Percentiles rank a stretch among this genome's conserved stretches.
Conservation (phyloP, 305 asterid species). For the Solanum hybrid region DNA sequence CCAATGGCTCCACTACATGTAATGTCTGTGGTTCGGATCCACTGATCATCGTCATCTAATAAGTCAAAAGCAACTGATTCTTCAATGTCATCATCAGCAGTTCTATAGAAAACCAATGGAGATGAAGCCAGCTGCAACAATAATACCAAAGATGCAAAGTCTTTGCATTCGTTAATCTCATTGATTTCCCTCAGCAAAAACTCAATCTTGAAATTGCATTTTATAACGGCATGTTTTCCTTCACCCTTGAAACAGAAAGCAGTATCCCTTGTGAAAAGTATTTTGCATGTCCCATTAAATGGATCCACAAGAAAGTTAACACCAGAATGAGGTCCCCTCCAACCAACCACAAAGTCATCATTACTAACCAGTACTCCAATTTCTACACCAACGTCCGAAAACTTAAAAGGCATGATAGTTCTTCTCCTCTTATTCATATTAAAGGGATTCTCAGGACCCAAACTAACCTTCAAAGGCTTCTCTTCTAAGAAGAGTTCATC, state of each 20-base stretch:
- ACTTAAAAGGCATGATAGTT: conserved; percentile 36
- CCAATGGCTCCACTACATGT: conserved; percentile 74
- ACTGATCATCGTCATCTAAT: conserved; percentile 91
- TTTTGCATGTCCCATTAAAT: conserved; percentile 57
- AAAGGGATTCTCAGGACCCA: conserved; percentile 70
- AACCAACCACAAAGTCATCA: conserved; percentile 62
- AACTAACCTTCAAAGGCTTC: conserved; percentile 46
- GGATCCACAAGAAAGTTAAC: conserved; percentile 84
- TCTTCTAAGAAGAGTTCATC: conserved; percentile 34
- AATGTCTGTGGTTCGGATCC: conserved; percentile 88
- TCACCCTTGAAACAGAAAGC: conserved; percentile 48
- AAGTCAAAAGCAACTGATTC: conserved; percentile 60
- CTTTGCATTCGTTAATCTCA: conserved; percentile 33
- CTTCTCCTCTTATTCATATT: conserved; percentile 68
- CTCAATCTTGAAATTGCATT: conserved; percentile 66
- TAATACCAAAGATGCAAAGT: conserved; percentile 28
- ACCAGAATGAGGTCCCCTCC: conserved; percentile 53
- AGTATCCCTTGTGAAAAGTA: conserved; percentile 54
- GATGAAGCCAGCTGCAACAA: conserved; percentile 62
- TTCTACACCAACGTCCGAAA: conserved; percentile 44
- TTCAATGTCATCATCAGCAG: conserved; percentile 88
- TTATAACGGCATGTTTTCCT: conserved; percentile 34
- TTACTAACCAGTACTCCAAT: conserved; percentile 46
- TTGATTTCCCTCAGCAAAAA: conserved; percentile 60
- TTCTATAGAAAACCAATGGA: conserved; percentile 63